phyloP scores from a whole-genome alignment of 345 rosid species.

The Populus pruinosa region DNA sequence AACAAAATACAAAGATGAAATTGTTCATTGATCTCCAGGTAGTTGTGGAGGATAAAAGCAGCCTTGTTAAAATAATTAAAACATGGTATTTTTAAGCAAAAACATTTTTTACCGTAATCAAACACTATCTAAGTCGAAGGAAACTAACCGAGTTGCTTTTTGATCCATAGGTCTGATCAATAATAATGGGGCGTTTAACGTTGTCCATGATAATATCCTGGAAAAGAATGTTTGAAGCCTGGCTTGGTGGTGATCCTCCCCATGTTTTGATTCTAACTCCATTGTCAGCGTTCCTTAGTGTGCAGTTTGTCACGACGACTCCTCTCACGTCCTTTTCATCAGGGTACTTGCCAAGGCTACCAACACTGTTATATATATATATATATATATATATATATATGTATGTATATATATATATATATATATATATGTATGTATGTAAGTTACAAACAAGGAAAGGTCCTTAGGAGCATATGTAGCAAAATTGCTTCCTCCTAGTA shows the following conservation, averaged over 20 bases:
- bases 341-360: slow-evolving; percentile 65
- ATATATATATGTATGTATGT: neutral
- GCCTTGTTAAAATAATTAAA: neutral
- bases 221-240: slow-evolving; percentile 43
- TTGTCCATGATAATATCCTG: slow-evolving; percentile 42
- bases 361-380: slow-evolving; percentile 37
- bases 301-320: slow-evolving; percentile 44
- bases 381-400: neutral
- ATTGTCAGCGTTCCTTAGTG: slow-evolving; percentile 47
- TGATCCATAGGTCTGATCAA: slow-evolving; percentile 56
- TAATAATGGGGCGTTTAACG: slow-evolving; percentile 63
- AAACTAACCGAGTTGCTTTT: slow-evolving; percentile 14
- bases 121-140: neutral
- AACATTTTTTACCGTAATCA: too few species aligned
- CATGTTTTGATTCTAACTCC: slow-evolving; percentile 78
- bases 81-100: too few species aligned
- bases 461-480: neutral
- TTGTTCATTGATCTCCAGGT: neutral
- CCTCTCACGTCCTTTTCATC: slow-evolving; percentile 57
- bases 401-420: neutral
- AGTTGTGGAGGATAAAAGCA: neutral
- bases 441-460: neutral
- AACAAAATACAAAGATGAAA: neutral
- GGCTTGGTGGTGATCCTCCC: slow-evolving; percentile 42
- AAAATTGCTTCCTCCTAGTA: too few species aligned